Conservation (phyloP, 2,329 filamentous ascomycete species). For the Esteya vermicola region DNA sequence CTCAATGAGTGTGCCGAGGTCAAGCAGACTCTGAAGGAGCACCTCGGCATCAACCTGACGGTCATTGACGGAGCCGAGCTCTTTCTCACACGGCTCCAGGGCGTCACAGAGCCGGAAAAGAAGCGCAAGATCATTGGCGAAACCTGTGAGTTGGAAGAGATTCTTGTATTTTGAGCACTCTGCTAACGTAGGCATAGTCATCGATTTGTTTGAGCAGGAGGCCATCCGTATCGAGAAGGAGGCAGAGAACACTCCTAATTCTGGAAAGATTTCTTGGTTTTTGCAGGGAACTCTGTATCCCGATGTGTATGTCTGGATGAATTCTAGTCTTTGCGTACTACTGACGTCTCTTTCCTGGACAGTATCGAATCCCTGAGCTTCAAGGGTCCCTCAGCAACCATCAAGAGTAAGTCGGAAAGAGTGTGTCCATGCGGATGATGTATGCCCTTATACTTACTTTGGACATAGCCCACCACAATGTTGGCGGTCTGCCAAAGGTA, state of each 20-base stretch:
- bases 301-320: too few species aligned
- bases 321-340: too few species aligned
- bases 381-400: conserved; percentile 14
- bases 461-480: conserved; percentile 25
- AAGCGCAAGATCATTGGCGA: conserved; percentile 66
- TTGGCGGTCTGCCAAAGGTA: conserved; percentile 27
- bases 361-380: conserved; percentile 35
- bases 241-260: conserved; percentile 49
- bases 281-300: conserved; percentile 55
- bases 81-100: conserved; percentile 65
- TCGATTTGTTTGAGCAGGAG: conserved; percentile 63
- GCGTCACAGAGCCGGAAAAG: conserved; percentile 64
- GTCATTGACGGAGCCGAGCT: conserved; percentile 66
- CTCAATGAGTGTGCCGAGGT: conserved; percentile 74
- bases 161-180: too few species aligned
- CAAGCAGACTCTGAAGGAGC: conserved; percentile 60
- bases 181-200: too few species aligned
- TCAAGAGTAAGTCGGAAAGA: conserved; percentile 21
- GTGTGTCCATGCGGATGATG: too few species aligned
- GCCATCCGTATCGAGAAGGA: conserved; percentile 54
- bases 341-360: too few species aligned
- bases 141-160: too few species aligned
- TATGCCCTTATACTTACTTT: background rate
- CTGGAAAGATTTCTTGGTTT: conserved; percentile 73
- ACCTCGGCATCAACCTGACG: conserved; percentile 81